Evolutionary conservation across 257 asterid species (phyloP).

Genomic region (Solanum corneliomulleri): DNA sequence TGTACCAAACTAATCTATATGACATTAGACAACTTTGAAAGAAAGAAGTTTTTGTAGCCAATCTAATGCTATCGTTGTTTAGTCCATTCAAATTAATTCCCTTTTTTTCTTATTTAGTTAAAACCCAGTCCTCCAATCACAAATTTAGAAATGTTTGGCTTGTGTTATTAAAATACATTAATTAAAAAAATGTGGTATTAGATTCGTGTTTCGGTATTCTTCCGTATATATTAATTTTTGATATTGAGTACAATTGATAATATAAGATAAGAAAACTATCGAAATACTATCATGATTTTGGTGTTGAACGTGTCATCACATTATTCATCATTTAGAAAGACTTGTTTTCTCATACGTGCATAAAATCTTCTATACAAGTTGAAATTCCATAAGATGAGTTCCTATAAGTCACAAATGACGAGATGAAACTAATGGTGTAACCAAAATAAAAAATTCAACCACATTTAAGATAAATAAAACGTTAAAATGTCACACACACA

Average conservation of each 20-base stretch:
- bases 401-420: background rate
- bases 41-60: background rate
- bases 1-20: background rate
- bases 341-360: background rate
- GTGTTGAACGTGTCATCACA: background rate
- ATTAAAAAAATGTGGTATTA: background rate
- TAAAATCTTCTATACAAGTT: background rate
- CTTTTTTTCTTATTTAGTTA: background rate
- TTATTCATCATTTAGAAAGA: too few relatives aligned
- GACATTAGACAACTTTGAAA: background rate
- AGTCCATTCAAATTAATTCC: background rate
- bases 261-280: background rate
- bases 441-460: too few relatives aligned
- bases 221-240: background rate
- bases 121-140: background rate
- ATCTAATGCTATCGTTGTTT: background rate
- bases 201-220: background rate
- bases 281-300: too few relatives aligned
- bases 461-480: too few relatives aligned
- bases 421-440: too few relatives aligned
- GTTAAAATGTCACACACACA: background rate
- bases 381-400: too few relatives aligned
- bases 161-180: background rate
- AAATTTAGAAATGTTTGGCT: background rate
- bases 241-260: too few relatives aligned